Conservation (phyloP, 305 asterid species). For the Fraxinus xanthoxyloides region DNA sequence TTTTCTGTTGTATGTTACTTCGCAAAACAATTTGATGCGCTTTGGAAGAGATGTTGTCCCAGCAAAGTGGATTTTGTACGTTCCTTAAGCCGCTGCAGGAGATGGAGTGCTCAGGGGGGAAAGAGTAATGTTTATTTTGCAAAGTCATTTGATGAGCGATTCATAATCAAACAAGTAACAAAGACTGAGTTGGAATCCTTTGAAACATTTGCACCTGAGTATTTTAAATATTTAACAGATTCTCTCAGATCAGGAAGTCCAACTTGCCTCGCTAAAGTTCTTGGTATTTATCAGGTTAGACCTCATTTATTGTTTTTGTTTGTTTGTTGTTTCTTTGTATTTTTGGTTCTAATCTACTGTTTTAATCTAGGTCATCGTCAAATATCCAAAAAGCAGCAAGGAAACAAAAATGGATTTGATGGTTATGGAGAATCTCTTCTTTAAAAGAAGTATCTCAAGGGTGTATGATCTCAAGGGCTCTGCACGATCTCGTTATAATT, state of each 20-base stretch:
- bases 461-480: conserved; percentile 97
- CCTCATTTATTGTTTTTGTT: not conserved
- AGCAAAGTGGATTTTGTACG: conserved; percentile 62
- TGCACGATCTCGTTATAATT: conserved; percentile 74
- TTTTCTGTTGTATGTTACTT: conserved; percentile 80
- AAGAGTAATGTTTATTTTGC: conserved; percentile 94
- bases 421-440: conserved; percentile 98
- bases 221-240: conserved; percentile 69
- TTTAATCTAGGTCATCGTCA: conserved; percentile 54
- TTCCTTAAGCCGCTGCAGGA: conserved; percentile 78
- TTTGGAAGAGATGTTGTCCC: conserved; percentile 77
- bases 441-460: conserved; percentile 55
- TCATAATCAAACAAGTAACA: conserved; percentile 82
- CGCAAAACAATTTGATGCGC: conserved; percentile 77
- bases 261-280: conserved; percentile 90
- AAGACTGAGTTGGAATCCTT: conserved; percentile 97
- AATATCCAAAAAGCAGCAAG: conserved; percentile 67
- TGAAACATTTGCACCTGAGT: conserved; percentile 71
- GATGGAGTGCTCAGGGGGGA: conserved; percentile 97
- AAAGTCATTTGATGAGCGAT: conserved; percentile 80
- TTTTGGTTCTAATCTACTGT: conserved; percentile 8
- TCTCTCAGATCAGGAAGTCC: conserved; percentile 76
- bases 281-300: conserved; percentile 89
- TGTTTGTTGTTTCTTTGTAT: not conserved
- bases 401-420: conserved; percentile 93